Evolutionary conservation across 148 eudicot genomes (phyloP), one percentile per base, ranked within the genome.

Genomic region (Oxyria digyna): DNA sequence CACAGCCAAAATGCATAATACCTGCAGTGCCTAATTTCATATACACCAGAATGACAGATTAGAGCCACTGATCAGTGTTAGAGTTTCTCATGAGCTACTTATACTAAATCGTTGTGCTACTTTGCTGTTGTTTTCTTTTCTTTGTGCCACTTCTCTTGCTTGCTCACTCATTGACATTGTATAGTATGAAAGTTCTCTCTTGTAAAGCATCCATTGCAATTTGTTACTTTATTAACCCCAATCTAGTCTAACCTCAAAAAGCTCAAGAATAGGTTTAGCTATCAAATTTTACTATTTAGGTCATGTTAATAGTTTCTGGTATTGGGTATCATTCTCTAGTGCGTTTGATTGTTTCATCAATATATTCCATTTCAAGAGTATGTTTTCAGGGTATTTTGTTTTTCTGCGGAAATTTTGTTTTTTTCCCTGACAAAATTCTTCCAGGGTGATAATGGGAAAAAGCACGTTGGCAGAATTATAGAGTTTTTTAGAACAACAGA

Each of bases 401-500:
- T n/a, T n/a, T n/a, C n/a, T n/a, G n/a, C n/a, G n/a, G n/a, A n/a
- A n/a, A n/a, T n/a, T 62, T 8, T 35, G 38, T 6, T 3, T 46
- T 33, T 54, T 80, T 42, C 32, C 46, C 8, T 66, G 12, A 23
- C 26, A 31, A 72, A 71, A 69, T 74, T 78, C 65, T 73, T 84
- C 63, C 77, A 94, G 98, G 98, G 97, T 27, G 85, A 88, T 62
- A 91, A 85, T 74, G 67, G 69, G 32, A 74, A 86, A 72, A 81
- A 83, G 62, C 83, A 90, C 69, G 73, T 94, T 67, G 99, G 99
- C 55, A 78, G 76, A 75, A 87, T 94, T 29, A 31, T 88, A 68
- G 98, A 94, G 77, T 90, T 94, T 74, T 90, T 90, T 73, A 71
- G 77, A 72, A 90, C 99, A 45, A 79, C 69, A 12, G 87, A 82